Conservation (phyloP, 208 protist species). For the Acanthamoeba lenticulata region DNA sequence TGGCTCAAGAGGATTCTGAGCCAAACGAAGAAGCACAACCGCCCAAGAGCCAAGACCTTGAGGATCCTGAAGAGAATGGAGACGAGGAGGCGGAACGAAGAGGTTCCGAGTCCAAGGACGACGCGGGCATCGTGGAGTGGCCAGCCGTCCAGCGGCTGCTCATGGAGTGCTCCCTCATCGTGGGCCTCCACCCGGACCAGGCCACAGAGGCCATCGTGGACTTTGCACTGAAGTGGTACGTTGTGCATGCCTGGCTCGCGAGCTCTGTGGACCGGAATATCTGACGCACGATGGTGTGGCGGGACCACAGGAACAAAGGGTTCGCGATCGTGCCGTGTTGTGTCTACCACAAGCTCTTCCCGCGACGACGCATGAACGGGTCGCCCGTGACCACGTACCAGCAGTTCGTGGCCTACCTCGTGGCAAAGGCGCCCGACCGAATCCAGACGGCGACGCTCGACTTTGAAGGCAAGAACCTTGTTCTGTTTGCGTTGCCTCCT, state of each 20-base stretch:
- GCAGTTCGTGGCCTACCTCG: not conserved
- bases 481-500: not conserved
- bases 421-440: not conserved
- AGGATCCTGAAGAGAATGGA: not conserved
- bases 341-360: constrained; percentile 25
- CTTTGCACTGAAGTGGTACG: constrained; percentile 22
- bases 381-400: not conserved
- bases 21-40: not conserved
- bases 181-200: constrained; percentile 31
- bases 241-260: no score
- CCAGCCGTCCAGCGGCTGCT: not conserved
- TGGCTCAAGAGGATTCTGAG: not conserved
- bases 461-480: constrained; percentile 25
- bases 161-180: not conserved
- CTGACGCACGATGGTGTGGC: no score
- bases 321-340: constrained; percentile 47
- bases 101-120: not conserved
- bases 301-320: not conserved
- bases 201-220: constrained; percentile 53
- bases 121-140: not conserved
- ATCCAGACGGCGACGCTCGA: not conserved
- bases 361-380: not conserved
- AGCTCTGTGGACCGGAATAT: no score
- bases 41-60: not conserved
- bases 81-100: not conserved